These are phyloP conservation scores for Macadamia integrifolia DNA, from an alignment of 164 flowering plant genomes.

Conservation along the genomic window DNA sequence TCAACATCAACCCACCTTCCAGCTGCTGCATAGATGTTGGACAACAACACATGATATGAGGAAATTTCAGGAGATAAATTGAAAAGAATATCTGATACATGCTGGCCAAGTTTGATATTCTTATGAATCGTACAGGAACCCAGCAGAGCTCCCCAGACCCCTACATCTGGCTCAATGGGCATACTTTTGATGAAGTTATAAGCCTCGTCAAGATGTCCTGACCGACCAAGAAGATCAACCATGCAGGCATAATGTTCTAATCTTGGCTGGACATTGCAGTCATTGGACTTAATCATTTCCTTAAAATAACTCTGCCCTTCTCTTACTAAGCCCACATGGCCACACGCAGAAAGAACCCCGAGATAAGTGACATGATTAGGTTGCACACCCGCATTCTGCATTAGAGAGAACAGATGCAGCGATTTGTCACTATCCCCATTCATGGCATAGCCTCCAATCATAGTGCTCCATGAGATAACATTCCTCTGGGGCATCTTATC, in stretches of 20 bases:
- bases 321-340: slow-evolving; percentile 38
- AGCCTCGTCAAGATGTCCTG: slow-evolving; percentile 44
- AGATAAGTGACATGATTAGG: slow-evolving; percentile 41
- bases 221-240: slow-evolving; percentile 48
- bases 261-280: slow-evolving; percentile 24
- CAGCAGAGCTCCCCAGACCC: slow-evolving; percentile 40
- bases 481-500: slow-evolving; percentile 26
- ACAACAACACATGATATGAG: slow-evolving; percentile 35
- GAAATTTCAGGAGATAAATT: slow-evolving; percentile 28
- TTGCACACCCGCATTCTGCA: slow-evolving; percentile 25
- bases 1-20: slow-evolving; percentile 34
- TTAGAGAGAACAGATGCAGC: slow-evolving; percentile 25
- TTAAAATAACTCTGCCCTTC: slow-evolving; percentile 32
- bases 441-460: slow-evolving; percentile 38
- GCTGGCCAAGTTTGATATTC: slow-evolving; percentile 30
- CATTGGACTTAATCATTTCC: slow-evolving; percentile 24
- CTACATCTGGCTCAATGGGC: slow-evolving; percentile 37
- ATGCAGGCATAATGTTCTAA: slow-evolving; percentile 44
- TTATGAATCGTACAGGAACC: slow-evolving; percentile 37
- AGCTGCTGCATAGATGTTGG: slow-evolving; percentile 39
- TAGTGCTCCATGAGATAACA: slow-evolving; percentile 44
- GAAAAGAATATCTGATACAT: slow-evolving; percentile 32
- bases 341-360: slow-evolving; percentile 37
- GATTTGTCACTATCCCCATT: slow-evolving; percentile 38
- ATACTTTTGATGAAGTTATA: slow-evolving; percentile 26